These are phyloP conservation scores for Plasmodium inui DNA, from an alignment of 169 alveolate genomes.

Conservation along the genomic window DNA sequence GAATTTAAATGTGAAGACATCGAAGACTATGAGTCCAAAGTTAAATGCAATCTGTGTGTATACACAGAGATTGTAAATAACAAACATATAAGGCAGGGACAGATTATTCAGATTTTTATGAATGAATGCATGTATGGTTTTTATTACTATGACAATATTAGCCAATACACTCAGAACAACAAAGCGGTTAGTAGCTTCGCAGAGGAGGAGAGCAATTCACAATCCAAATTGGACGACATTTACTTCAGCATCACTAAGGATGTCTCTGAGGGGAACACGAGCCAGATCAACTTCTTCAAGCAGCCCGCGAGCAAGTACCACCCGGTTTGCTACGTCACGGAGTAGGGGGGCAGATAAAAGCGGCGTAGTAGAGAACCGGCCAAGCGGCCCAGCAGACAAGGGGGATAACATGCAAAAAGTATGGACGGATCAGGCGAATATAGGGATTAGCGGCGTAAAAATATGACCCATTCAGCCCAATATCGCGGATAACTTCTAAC, in stretches of 20 bases:
- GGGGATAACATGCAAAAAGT: not conserved
- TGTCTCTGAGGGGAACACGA: slow-evolving; percentile 19
- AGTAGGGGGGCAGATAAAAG: not conserved
- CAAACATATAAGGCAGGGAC: slow-evolving; percentile 68
- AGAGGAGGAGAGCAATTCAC: not conserved
- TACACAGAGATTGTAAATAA: slow-evolving; percentile 52
- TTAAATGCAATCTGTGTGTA: slow-evolving; percentile 49
- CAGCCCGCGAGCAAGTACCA: slow-evolving; percentile 51
- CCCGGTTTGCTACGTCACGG: slow-evolving; percentile 57
- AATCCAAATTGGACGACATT: slow-evolving; percentile 25
- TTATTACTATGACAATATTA: slow-evolving; percentile 56
- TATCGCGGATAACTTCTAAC: not conserved
- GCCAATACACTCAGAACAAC: slow-evolving; percentile 26
- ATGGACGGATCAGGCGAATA: not conserved
- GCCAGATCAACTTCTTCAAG: slow-evolving; percentile 37
- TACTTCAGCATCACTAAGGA: slow-evolving; percentile 59
- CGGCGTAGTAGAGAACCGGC: too few relatives aligned
- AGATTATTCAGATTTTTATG: slow-evolving; percentile 44
- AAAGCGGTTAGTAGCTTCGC: not conserved
- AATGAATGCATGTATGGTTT: slow-evolving; percentile 66
- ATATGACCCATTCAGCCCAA: not conserved
- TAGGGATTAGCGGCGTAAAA: too few relatives aligned
- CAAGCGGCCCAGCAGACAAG: too few relatives aligned
- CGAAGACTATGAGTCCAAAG: slow-evolving; percentile 33
- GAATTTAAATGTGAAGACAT: slow-evolving; percentile 52